Evolutionary conservation across 139 green algal species (phyloP), one percentile per base, ranked within the genome.

Genomic region (Chlorella sp.): DNA sequence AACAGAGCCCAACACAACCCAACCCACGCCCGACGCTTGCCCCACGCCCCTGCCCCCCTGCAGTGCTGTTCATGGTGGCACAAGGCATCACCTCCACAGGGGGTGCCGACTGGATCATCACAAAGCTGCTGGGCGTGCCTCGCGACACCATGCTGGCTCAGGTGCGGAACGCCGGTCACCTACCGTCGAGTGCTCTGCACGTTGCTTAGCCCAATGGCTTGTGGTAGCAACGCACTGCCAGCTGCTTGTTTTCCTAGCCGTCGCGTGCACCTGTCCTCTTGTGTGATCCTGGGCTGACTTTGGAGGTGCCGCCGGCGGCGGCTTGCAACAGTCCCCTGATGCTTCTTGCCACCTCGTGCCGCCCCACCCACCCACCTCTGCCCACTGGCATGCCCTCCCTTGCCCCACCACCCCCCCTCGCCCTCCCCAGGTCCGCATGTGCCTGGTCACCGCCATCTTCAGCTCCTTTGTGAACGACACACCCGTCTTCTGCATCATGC

Each of bases 391-490:
- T 9, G 48, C 48, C 48, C 48, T 57, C 48, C 5, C 48, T 57
- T 57, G 48, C 48, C 48, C 48, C 48, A 57, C 64, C 64, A 26
- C 64, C 64, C 11, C 64, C 21, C 64, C 48, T 69, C 28, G 77
- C 83, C n/a, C n/a, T n/a, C n/a, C n/a, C 37, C 92, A 95, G 82
- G 53, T 94, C 4, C 66, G 93, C 48, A 91, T 94, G 87, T 91
- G 91, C 68, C 34, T 93, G 36, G 83, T 94, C 28, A 85, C 92
- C 2, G 90, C 87, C 22, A 24, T 90, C 24, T 91, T 95, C 64
- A 92, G 80, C 2, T 91, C 88, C 34, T 96, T 96, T 76, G 87
- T 96, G 18, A 96, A 96, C 91, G 95, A 96, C 85, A 96, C 95
- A 1, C 94, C 94, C 7, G 66, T 76, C 15, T 86, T 64, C n/a